Percentiles rank a stretch among this genome's conserved stretches.
Conservation (phyloP, 768 basidiomycete species). For the Tremella yokohamensis region DNA sequence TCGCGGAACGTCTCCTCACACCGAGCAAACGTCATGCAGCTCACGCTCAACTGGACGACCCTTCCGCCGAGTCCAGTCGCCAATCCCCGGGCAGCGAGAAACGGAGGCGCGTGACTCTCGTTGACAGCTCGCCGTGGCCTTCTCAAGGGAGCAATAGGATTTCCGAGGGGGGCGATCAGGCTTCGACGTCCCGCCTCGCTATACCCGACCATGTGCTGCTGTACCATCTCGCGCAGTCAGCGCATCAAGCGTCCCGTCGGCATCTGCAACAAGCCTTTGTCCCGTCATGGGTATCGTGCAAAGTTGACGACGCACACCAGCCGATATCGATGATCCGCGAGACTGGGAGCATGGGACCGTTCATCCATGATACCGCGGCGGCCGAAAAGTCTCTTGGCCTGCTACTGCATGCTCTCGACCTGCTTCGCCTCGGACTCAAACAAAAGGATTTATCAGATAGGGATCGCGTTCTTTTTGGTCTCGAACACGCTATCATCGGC, state of each 20-base stretch:
- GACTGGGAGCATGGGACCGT: neutral
- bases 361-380: constrained; percentile 19
- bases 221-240: constrained; percentile 33
- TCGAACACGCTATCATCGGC: constrained; percentile 29
- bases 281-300: constrained; percentile 13
- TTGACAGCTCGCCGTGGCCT: too few species aligned
- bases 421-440: constrained; percentile 24
- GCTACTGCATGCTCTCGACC: constrained; percentile 28
- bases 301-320: too few species aligned
- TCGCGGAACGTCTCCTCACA: too few species aligned
- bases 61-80: too few species aligned
- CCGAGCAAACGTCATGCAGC: too few species aligned
- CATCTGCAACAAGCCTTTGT: constrained; percentile 38
- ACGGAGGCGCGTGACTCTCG: too few species aligned
- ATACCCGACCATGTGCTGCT: constrained; percentile 18
- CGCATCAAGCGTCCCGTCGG: constrained; percentile 21
- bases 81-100: too few species aligned
- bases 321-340: neutral
- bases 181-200: too few species aligned
- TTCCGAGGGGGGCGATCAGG: too few species aligned
- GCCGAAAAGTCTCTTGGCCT: constrained; percentile 22
- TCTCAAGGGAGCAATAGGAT: too few species aligned
- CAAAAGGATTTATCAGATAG: constrained; percentile 21
- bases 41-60: too few species aligned
- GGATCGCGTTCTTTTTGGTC: constrained; percentile 31